A percentile compares a stretch with the other conserved stretches of the same genome.
These are phyloP conservation scores for Neurospora discreta DNA, from an alignment of 495 filamentous ascomycete species.

Conservation along the genomic window DNA sequence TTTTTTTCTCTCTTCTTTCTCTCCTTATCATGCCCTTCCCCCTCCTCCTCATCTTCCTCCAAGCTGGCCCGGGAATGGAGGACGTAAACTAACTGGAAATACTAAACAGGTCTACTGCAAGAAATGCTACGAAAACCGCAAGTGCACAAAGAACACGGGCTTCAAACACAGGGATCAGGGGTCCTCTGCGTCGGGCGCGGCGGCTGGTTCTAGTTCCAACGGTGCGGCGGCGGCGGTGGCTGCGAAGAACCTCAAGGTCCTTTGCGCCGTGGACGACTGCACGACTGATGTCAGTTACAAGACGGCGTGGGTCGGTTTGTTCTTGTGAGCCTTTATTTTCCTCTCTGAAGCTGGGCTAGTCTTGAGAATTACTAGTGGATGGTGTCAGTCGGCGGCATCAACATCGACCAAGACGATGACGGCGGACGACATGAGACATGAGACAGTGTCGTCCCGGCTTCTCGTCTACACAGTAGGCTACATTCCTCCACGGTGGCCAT, in stretches of 20 bases:
- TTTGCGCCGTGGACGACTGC: conserved; percentile 36
- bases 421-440: neutral
- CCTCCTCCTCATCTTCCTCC: no score
- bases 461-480: neutral
- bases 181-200: neutral
- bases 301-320: neutral
- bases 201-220: conserved; percentile 9
- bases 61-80: no score
- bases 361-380: no score
- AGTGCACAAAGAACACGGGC: conserved; percentile 11
- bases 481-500: neutral
- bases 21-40: neutral
- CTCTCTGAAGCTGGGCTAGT: no score
- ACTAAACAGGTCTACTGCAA: conserved; percentile 33
- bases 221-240: neutral
- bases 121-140: conserved; percentile 31
- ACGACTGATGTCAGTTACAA: conserved; percentile 18
- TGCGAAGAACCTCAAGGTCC: conserved; percentile 7
- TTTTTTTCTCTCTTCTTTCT: neutral
- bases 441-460: neutral
- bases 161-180: conserved; percentile 3
- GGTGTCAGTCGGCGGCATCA: neutral
- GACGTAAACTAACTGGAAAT: neutral
- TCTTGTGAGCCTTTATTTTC: no score
- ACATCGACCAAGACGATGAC: neutral